These are phyloP conservation scores for Fusarium begoniae DNA, from an alignment of 2,329 filamentous ascomycete genomes.

Conservation along the genomic window DNA sequence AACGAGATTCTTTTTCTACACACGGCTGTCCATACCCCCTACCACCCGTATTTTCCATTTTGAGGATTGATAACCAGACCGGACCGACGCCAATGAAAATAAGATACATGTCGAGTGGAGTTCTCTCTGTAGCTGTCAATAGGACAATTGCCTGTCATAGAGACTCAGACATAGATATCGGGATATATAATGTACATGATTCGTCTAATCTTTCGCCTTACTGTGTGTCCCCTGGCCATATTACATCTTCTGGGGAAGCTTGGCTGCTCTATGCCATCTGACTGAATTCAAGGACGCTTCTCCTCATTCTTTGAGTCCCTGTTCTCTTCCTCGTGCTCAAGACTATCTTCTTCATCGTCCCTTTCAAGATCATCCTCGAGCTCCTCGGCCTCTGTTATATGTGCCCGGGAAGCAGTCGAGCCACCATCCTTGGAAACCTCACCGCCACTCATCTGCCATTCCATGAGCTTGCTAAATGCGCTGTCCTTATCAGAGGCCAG, in stretches of 20 bases:
- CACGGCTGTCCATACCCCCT: not conserved
- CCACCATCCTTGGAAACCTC: constrained; percentile 62
- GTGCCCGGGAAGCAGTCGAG: constrained; percentile 46
- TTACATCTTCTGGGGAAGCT: constrained; percentile 27
- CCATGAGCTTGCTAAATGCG: constrained; percentile 95
- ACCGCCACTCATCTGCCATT: constrained; percentile 95
- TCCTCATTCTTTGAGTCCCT: constrained; percentile 25
- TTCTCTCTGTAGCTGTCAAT: constrained; percentile 32
- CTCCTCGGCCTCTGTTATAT: constrained; percentile 62
- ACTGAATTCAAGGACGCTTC: constrained; percentile 31
- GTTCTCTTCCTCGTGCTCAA: constrained; percentile 44
- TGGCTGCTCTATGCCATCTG: not conserved
- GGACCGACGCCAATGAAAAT: constrained; percentile 36
- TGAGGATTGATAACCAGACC: constrained; percentile 30
- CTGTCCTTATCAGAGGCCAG: constrained; percentile 78
- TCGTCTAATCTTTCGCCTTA: constrained; percentile 33
- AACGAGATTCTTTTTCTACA: constrained; percentile 30
- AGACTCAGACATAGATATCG: constrained; percentile 40
- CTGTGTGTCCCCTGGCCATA: constrained; percentile 14
- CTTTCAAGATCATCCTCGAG: constrained; percentile 60
- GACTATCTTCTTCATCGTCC: constrained; percentile 47
- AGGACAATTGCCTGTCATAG: constrained; percentile 26
- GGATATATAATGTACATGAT: constrained; percentile 45
- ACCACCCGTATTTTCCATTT: constrained; percentile 18
- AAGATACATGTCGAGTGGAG: constrained; percentile 41